These are phyloP conservation scores for Melanogaster broomeanus DNA, from an alignment of 768 basidiomycete species.

Conservation along the genomic window DNA sequence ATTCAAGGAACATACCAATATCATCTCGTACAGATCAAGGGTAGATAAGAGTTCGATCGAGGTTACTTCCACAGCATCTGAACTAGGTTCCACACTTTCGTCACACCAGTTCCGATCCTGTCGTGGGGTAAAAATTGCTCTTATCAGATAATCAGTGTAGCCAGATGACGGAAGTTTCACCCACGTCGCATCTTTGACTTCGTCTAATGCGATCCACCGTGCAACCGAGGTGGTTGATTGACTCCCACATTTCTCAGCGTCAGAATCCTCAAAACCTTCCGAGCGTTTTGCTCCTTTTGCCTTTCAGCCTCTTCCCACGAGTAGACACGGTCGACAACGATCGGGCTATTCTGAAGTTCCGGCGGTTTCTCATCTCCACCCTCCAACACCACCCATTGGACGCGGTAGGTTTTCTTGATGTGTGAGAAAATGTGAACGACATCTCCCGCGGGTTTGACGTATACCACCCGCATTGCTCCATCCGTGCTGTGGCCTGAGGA, in stretches of 20 bases:
- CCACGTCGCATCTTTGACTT: slow-evolving; percentile 64
- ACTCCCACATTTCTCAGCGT: slow-evolving; percentile 3
- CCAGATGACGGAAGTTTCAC: slow-evolving; percentile 25
- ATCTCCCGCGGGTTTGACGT: slow-evolving; percentile 56
- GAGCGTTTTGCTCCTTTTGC: slow-evolving; percentile 13
- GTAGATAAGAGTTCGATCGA: not conserved
- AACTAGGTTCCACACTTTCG: slow-evolving; percentile 71
- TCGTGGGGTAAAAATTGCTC: not conserved
- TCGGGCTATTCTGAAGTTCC: slow-evolving; percentile 7
- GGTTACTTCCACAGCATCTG: slow-evolving; percentile 30
- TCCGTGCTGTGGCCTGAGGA: not conserved
- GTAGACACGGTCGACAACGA: slow-evolving; percentile 1
- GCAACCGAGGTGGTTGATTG: slow-evolving; percentile 16
- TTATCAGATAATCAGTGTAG: not conserved
- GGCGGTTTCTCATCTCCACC: slow-evolving; percentile 55
- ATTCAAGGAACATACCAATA: not conserved
- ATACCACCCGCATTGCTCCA: slow-evolving; percentile 35
- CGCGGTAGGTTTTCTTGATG: slow-evolving; percentile 82
- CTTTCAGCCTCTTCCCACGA: slow-evolving; percentile 10
- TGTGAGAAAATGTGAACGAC: slow-evolving; percentile 89
- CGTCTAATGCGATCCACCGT: slow-evolving; percentile 55
- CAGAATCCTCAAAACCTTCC: slow-evolving; percentile 11
- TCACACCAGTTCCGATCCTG: slow-evolving; percentile 74
- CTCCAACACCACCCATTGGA: slow-evolving; percentile 68
- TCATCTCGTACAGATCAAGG: not conserved